phyloP scores from a whole-genome alignment of 78 protist species.

The Bigelowiella natans region DNA sequence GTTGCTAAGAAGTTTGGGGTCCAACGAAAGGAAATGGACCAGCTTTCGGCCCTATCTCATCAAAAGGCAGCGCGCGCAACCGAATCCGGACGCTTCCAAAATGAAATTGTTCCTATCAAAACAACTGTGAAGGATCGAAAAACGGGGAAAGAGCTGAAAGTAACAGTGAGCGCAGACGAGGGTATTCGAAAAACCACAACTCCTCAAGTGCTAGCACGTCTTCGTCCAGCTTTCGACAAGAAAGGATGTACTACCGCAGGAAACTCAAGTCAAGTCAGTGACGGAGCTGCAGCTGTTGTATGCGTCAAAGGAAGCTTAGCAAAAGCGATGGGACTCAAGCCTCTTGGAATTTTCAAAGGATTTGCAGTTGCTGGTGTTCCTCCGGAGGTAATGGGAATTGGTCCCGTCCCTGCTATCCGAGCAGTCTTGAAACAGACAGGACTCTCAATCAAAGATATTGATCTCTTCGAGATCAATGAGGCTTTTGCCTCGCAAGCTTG shows the following conservation, averaged over 20 bases:
- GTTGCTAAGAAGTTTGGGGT: not conserved
- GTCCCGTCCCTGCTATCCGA: constrained; percentile 10
- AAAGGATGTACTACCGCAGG: constrained; percentile 10
- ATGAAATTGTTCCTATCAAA: not conserved
- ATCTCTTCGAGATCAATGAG: constrained; percentile 82
- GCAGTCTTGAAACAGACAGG: constrained; percentile 42
- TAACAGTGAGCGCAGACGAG: not conserved
- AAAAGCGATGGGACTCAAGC: not conserved
- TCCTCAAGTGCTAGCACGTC: not conserved
- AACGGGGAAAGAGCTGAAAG: not conserved
- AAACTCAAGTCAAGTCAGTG: not conserved
- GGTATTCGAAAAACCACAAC: not conserved
- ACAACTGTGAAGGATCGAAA: constrained; percentile 6
- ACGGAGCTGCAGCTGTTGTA: not conserved
- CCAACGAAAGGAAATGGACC: constrained; percentile 30
- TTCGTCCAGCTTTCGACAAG: constrained; percentile 5
- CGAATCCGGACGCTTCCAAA: not conserved
- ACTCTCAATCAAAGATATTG: constrained; percentile 65
- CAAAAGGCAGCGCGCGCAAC: constrained; percentile 34
- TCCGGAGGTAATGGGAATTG: constrained; percentile 11
- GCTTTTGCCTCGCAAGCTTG: constrained; percentile 81
- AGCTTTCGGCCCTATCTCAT: constrained; percentile 36
- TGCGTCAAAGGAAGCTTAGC: not conserved
- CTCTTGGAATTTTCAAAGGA: not conserved
- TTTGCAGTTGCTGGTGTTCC: constrained; percentile 12